Base-by-base conservation (phyloP, 352 stramenopile genomes). In the Phytophthora citrophthora region DNA sequence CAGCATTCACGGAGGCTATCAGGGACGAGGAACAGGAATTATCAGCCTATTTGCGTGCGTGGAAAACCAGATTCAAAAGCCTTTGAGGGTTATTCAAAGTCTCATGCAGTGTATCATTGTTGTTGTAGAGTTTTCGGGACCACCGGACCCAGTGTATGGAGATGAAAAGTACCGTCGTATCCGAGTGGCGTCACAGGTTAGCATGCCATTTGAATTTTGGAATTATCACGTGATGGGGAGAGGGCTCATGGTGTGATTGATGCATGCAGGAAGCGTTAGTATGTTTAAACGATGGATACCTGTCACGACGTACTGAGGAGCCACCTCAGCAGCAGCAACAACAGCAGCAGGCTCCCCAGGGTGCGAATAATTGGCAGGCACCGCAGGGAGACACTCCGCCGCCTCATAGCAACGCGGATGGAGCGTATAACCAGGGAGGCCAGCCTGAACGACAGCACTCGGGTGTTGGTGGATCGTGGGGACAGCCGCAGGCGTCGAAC, bases 151-250 rank as follows among this genome's bases (percentile, higher is more conserved):
- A 9, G 76, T 91, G 32, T 90, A 90, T 59, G 85, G 85, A 26
- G 86, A 95, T 41, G 87, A 95, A 58, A 89, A 89, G 55, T 91
- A 91, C 61, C 85, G 87, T 23, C 87, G 86, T n/a, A 91, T 95
- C 62, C 83, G 87, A 12, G 85, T 92, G 13, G 82, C 86, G 26
- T 76, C 81, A 13, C 85, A 94, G 75, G 83, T 91, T 44, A 13
- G 12, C 46, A 50, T 29, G 6, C 9, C 26, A 15, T 40, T 45
- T 16, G 12, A 15, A 26, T 54, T 20, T 34, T 29, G 16, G 29
- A 18, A 39, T 43, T 52, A 64, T 55, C 46, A 46, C 26, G 26
- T 44, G 16, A 70, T 57, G 32, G 46, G 39, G 13, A 41, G 11
- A 43, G n/a, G 36, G 11, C 60, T 68, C 34, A 74, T n/a, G 46